Percentiles rank a stretch among this genome's conserved stretches.
Evolutionary conservation across 2,329 filamentous ascomycete genomes (phyloP).

Genomic region (Talaromyces verruculosus): DNA sequence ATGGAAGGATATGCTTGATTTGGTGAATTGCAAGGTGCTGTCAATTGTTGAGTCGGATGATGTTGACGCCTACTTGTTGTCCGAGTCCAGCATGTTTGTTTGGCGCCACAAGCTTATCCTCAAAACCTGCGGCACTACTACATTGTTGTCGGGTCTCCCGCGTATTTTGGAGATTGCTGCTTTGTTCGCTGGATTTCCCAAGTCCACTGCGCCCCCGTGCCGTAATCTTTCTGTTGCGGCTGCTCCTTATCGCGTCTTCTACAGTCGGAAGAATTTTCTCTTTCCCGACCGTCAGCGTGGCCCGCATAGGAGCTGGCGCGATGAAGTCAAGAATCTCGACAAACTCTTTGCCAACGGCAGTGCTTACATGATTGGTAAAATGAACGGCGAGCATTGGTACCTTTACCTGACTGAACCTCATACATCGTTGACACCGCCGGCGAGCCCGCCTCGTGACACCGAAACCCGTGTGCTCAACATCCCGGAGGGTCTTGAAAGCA

Average conservation of each 20-base stretch:
- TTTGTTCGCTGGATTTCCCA: slow-evolving; percentile 82
- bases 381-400: slow-evolving; percentile 99
- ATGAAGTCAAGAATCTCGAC: slow-evolving; percentile 91
- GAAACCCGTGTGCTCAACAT: slow-evolving; percentile 61
- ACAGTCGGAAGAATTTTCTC: slow-evolving; percentile 97
- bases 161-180: slow-evolving; percentile 92
- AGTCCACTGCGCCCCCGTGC: slow-evolving; percentile 65
- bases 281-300: slow-evolving; percentile 93
- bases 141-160: slow-evolving; percentile 81
- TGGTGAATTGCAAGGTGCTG: slow-evolving; percentile 97
- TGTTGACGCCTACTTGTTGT: slow-evolving; percentile 93
- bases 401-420: slow-evolving; percentile 91
- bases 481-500: slow-evolving; percentile 40
- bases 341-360: slow-evolving; percentile 88
- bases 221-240: slow-evolving; percentile 72
- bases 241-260: slow-evolving; percentile 93
- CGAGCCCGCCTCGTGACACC: slow-evolving; percentile 63
- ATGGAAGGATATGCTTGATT: slow-evolving; percentile 96
- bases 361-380: slow-evolving; percentile 99
- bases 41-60: slow-evolving; percentile 91
- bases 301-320: slow-evolving; percentile 94
- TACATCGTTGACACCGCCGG: slow-evolving; percentile 74
- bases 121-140: slow-evolving; percentile 98
- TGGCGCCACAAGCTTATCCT: slow-evolving; percentile 99
- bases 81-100: slow-evolving; percentile 99